Conservation (phyloP, 495 filamentous ascomycete genomes). For the Penicillium steckii region DNA sequence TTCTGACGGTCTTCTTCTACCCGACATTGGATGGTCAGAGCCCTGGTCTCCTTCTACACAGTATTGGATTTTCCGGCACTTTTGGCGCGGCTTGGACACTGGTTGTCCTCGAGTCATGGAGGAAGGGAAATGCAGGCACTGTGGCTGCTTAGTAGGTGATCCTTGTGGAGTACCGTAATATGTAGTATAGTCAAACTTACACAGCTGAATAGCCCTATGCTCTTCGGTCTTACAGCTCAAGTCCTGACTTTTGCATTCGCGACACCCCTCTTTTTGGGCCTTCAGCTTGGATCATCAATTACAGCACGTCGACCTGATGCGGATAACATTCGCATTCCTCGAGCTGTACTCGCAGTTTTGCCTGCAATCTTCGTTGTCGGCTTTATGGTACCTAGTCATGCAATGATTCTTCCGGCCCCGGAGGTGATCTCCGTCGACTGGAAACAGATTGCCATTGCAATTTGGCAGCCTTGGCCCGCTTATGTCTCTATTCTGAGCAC, state of each 20-base stretch:
- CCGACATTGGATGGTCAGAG: constrained; percentile 50
- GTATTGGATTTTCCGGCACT: constrained; percentile 52
- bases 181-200: constrained; percentile 4
- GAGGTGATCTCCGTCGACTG: constrained; percentile 38
- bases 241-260: constrained; percentile 52
- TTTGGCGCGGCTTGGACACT: constrained; percentile 56
- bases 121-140: constrained; percentile 53
- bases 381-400: constrained; percentile 49
- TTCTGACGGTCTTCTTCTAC: constrained; percentile 56
- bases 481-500: constrained; percentile 41
- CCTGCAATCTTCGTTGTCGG: constrained; percentile 48
- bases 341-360: constrained; percentile 44
- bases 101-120: constrained; percentile 54
- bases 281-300: constrained; percentile 55
- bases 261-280: constrained; percentile 48
- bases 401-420: constrained; percentile 53
- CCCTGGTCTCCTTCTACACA: constrained; percentile 43
- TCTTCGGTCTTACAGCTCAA: constrained; percentile 55
- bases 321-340: constrained; percentile 47
- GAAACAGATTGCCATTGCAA: constrained; percentile 57
- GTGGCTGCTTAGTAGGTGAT: constrained; percentile 50
- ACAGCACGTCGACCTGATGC: constrained; percentile 44
- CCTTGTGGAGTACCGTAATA: not conserved
- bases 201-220: constrained; percentile 33
- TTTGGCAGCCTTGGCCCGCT: constrained; percentile 61